Evolutionary conservation across 306 rosid genomes (phyloP).

Genomic region (Trifolium pratense): DNA sequence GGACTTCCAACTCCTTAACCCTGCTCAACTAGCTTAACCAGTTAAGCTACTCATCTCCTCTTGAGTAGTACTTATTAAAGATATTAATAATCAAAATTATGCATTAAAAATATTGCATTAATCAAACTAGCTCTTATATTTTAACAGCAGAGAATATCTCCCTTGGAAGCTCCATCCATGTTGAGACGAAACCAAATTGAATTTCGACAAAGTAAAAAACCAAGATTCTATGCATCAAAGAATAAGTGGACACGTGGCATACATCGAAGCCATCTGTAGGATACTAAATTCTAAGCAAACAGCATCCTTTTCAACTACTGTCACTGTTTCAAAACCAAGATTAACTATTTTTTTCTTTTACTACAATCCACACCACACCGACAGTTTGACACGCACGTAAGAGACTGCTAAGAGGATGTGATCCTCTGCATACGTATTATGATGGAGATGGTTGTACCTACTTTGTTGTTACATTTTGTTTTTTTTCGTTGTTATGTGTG

Average conservation of each 20-base stretch:
- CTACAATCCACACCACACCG: constrained; percentile 51
- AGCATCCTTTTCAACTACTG: neutral
- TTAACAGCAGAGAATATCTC: too few species aligned
- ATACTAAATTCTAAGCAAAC: constrained; percentile 17
- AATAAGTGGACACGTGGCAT: constrained; percentile 8
- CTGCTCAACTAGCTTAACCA: too few species aligned
- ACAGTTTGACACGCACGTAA: constrained; percentile 61
- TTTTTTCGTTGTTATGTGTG: neutral
- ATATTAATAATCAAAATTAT: too few species aligned
- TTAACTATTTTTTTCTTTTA: neutral
- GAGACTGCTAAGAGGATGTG: constrained; percentile 30
- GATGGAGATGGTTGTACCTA: constrained; percentile 56
- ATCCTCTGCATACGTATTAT: constrained; percentile 47
- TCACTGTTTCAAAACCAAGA: neutral
- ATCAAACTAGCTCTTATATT: too few species aligned
- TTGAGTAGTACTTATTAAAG: too few species aligned
- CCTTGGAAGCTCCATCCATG: too few species aligned
- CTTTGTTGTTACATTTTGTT: constrained; percentile 29
- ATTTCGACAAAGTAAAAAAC: too few species aligned
- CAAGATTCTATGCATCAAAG: neutral
- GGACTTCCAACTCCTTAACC: too few species aligned
- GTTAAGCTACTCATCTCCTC: too few species aligned
- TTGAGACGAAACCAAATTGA: too few species aligned
- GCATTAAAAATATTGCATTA: too few species aligned
- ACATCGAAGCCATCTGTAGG: constrained; percentile 22